phyloP scores from a whole-genome alignment of 768 basidiomycete genomes.

The Kwoniella botswanensis region DNA sequence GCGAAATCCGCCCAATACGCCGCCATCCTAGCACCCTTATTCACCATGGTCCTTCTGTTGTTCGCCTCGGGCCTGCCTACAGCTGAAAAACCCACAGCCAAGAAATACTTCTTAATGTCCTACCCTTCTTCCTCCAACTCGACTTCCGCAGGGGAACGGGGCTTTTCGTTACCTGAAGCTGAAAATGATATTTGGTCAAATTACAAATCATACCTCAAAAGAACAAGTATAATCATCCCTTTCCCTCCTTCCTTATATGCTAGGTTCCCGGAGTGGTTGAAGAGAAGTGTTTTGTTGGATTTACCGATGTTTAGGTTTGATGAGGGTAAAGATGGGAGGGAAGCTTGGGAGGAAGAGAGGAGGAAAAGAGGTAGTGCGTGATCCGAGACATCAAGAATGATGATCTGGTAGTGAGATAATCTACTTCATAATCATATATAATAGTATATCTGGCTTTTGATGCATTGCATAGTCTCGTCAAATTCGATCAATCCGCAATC shows the following conservation, averaged over 20 bases:
- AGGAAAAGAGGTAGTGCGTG: slow-evolving; percentile 21
- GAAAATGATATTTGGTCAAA: slow-evolving; percentile 44
- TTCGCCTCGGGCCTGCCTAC: slow-evolving; percentile 74
- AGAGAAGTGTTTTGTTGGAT: slow-evolving; percentile 67
- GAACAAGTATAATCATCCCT: slow-evolving; percentile 69
- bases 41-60: slow-evolving; percentile 66
- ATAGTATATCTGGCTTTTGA: too few species aligned
- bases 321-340: slow-evolving; percentile 63
- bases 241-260: slow-evolving; percentile 67
- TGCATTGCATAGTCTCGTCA: too few species aligned
- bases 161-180: slow-evolving; percentile 10
- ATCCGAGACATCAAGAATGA: neutral
- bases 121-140: slow-evolving; percentile 42
- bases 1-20: slow-evolving; percentile 67
- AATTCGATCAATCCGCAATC: too few species aligned
- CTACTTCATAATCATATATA: too few species aligned
- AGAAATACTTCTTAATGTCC: slow-evolving; percentile 66
- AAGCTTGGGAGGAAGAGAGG: slow-evolving; percentile 59
- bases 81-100: slow-evolving; percentile 71
- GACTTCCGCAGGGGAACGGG: neutral
- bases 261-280: slow-evolving; percentile 64
- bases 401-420: too few species aligned
- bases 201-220: slow-evolving; percentile 66
- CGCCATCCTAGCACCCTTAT: slow-evolving; percentile 67
- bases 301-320: slow-evolving; percentile 69